Evolutionary conservation across 371 early-diverging fungal species (phyloP).

Genomic region (Mucor mucedo): DNA sequence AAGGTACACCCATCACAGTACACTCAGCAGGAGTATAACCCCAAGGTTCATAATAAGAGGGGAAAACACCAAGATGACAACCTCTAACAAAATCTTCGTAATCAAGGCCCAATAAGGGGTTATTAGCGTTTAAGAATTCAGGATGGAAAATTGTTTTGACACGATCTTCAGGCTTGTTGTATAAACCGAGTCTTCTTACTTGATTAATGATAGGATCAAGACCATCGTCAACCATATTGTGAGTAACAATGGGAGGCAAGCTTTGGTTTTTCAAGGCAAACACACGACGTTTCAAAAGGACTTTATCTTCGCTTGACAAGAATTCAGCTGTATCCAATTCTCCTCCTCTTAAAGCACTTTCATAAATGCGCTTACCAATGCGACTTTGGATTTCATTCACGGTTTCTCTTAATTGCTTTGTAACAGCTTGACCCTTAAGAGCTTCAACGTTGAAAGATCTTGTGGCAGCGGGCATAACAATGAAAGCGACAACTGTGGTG

Average conservation of each 20-base stretch:
- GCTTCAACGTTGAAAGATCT: constrained; percentile 94
- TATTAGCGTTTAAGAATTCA: constrained; percentile 93
- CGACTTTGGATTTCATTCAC: constrained; percentile 86
- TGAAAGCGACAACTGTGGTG: constrained; percentile 93
- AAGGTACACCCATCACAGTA: constrained; percentile 98
- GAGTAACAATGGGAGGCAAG: constrained; percentile 94
- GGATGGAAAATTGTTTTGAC: constrained; percentile 98
- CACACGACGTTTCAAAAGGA: constrained; percentile 90
- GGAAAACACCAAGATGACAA: constrained; percentile 96
- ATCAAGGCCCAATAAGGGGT: constrained; percentile 90
- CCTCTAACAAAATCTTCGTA: constrained; percentile 98
- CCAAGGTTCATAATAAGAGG: constrained; percentile 98
- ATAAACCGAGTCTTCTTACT: constrained; percentile 80
- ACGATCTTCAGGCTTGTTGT: constrained; percentile 89
- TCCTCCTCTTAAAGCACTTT: constrained; percentile 69
- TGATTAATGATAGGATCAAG: constrained; percentile 87
- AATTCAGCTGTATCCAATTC: constrained; percentile 64
- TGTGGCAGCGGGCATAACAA: constrained; percentile 91
- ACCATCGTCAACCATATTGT: constrained; percentile 91
- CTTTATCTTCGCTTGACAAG: constrained; percentile 83
- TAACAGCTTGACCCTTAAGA: constrained; percentile 97
- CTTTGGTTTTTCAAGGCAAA: constrained; percentile 88
- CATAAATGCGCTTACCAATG: constrained; percentile 90
- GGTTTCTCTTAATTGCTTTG: constrained; percentile 93
- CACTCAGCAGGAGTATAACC: constrained; percentile 96